Percentiles rank a stretch among this genome's conserved stretches.
Evolutionary conservation across 2,329 filamentous ascomycete species (phyloP).

Genomic region (Gliomastix tumulicola): DNA sequence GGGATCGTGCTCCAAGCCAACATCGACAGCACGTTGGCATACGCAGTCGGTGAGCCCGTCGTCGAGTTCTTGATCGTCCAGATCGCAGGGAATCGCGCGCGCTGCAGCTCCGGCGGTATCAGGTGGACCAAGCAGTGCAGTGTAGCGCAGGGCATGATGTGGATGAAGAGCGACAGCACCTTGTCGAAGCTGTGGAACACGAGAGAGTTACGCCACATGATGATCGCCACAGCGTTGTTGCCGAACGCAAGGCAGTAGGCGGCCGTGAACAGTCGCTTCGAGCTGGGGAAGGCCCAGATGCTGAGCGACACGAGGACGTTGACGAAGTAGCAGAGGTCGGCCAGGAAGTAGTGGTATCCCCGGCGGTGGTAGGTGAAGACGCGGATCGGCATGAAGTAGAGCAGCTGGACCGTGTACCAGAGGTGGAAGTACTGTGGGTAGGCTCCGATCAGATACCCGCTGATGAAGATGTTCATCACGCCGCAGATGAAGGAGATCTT

Average conservation of each 20-base stretch:
- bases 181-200: constrained; percentile 99
- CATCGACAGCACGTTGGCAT: constrained; percentile 74
- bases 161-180: constrained; percentile 96
- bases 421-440: constrained; percentile 80
- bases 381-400: constrained; percentile 96
- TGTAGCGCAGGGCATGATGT: constrained; percentile 96
- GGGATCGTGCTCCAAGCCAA: constrained; percentile 90
- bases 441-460: constrained; percentile 85
- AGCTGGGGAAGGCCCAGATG: constrained; percentile 85
- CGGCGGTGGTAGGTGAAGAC: constrained; percentile 85
- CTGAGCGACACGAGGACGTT: constrained; percentile 77
- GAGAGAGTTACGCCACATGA: constrained; percentile 98
- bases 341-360: constrained; percentile 95
- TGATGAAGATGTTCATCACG: constrained; percentile 95
- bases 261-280: constrained; percentile 86
- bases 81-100: constrained; percentile 72
- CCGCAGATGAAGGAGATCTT: constrained; percentile 95
- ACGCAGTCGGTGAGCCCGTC: constrained; percentile 70
- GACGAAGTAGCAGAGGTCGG: constrained; percentile 97
- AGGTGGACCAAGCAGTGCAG: constrained; percentile 91
- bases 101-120: constrained; percentile 57
- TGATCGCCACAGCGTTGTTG: constrained; percentile 95
- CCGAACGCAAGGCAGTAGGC: constrained; percentile 90
- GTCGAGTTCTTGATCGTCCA: constrained; percentile 67
- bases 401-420: constrained; percentile 83